phyloP scores from a whole-genome alignment of 2,329 filamentous ascomycete genomes.

The Alternaria hordeiaustralica region DNA sequence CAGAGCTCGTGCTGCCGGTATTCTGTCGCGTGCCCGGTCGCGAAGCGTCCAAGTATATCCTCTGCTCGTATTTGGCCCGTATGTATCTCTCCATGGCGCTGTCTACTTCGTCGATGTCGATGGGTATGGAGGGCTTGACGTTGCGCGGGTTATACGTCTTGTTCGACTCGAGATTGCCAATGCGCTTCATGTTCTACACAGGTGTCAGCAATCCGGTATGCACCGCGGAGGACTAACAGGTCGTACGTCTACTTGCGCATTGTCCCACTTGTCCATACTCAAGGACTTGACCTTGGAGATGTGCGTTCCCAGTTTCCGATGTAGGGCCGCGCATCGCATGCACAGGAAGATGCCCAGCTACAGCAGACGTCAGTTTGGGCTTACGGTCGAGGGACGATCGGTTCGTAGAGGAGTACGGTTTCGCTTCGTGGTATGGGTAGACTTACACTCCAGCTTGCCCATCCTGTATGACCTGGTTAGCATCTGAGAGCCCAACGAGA shows the following conservation, averaged over 20 bases:
- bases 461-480: slow-evolving; percentile 65
- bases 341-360: slow-evolving; percentile 95
- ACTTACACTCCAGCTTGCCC: slow-evolving; percentile 95
- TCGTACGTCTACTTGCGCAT: slow-evolving; percentile 92
- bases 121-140: slow-evolving; percentile 80
- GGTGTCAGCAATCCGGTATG: slow-evolving; percentile 19
- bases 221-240: neutral
- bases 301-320: slow-evolving; percentile 96
- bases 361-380: slow-evolving; percentile 20
- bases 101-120: slow-evolving; percentile 92
- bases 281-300: slow-evolving; percentile 98
- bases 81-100: slow-evolving; percentile 96
- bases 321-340: slow-evolving; percentile 94
- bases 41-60: slow-evolving; percentile 54
- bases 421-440: neutral
- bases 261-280: slow-evolving; percentile 97
- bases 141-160: slow-evolving; percentile 87
- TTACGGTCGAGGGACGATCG: neutral
- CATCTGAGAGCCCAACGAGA: slow-evolving; percentile 4
- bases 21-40: slow-evolving; percentile 58
- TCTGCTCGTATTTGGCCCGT: slow-evolving; percentile 86
- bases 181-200: slow-evolving; percentile 85
- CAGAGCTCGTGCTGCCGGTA: slow-evolving; percentile 63
- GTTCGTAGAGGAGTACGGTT: neutral
- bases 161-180: slow-evolving; percentile 87